Evolutionary conservation across 2,329 filamentous ascomycete genomes (phyloP).

Genomic region (Shiraia sp.): DNA sequence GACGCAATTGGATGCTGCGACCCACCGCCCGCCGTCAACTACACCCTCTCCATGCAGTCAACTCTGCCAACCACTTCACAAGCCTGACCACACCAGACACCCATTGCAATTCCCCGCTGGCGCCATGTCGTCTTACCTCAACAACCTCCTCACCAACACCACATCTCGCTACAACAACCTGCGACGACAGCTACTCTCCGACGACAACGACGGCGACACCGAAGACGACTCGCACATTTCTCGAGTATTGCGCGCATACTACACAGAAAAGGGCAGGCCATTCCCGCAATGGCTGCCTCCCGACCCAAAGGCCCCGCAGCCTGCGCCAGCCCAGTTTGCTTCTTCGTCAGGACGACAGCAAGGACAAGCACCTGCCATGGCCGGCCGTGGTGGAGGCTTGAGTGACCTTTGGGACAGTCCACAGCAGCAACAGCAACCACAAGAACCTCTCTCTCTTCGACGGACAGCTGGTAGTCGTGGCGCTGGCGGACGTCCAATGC

Average conservation of each 20-base stretch:
- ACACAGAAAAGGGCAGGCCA: slow-evolving; percentile 80
- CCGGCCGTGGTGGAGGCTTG: slow-evolving; percentile 51
- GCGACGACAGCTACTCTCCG: slow-evolving; percentile 68
- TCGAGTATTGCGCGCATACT: slow-evolving; percentile 89
- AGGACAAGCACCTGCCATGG: slow-evolving; percentile 30
- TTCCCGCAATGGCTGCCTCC: slow-evolving; percentile 88
- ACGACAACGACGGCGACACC: slow-evolving; percentile 58
- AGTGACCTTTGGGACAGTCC: slow-evolving; percentile 63
- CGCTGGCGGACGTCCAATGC: slow-evolving; percentile 35
- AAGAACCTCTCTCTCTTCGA: slow-evolving; percentile 49
- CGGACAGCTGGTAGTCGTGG: slow-evolving; percentile 49
- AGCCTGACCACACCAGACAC: not conserved
- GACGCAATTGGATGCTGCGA: slow-evolving; percentile 17
- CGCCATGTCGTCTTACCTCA: slow-evolving; percentile 73
- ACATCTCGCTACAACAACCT: slow-evolving; percentile 62
- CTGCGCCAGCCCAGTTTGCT: slow-evolving; percentile 56
- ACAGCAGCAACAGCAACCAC: slow-evolving; percentile 41
- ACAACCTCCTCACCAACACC: slow-evolving; percentile 65
- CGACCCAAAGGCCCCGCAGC: slow-evolving; percentile 73
- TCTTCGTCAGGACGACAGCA: slow-evolving; percentile 48
- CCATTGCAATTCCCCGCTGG: too few relatives aligned
- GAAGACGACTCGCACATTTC: slow-evolving; percentile 94
- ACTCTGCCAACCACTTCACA: not conserved
- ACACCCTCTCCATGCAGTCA: slow-evolving; percentile 3
- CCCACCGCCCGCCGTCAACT: slow-evolving; percentile 1